Evolutionary conservation across 106 monocot species (phyloP).

Genomic region (Hemerocallis citrina): DNA sequence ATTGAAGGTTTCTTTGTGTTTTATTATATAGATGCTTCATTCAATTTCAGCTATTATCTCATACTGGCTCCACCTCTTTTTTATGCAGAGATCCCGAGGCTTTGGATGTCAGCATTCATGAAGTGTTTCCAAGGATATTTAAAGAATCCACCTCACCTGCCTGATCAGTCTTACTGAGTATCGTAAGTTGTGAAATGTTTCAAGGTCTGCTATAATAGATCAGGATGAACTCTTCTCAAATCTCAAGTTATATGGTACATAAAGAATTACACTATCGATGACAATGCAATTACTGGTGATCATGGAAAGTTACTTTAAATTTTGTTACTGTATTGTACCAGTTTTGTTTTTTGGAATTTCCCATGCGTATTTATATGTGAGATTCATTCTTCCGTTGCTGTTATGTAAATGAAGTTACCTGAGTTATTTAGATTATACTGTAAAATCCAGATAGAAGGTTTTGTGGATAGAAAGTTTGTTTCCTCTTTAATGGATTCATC

Average conservation of each 20-base stretch:
- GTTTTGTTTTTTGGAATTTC: not conserved
- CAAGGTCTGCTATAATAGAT: not conserved
- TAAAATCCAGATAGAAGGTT: not conserved
- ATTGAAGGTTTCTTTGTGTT: not conserved
- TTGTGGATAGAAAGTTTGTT: not conserved
- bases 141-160: constrained; percentile 21
- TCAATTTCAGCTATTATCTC: not conserved
- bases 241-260: not conserved
- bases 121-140: constrained; percentile 73
- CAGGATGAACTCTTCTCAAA: too few relatives aligned
- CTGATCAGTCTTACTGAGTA: not conserved
- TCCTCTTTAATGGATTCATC: too few relatives aligned
- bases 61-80: not conserved
- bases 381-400: not conserved
- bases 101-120: constrained; percentile 73
- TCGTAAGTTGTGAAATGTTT: not conserved
- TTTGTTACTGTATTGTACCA: constrained; percentile 11
- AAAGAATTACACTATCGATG: not conserved
- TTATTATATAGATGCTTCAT: too few relatives aligned
- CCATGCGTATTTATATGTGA: not conserved
- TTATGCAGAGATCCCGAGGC: constrained; percentile 62
- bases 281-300: not conserved
- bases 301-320: constrained; percentile 2
- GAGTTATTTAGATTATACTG: not conserved
- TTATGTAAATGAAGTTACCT: not conserved